Evolutionary conservation across 345 rosid species (phyloP).

Genomic region (Pistacia integerrima): DNA sequence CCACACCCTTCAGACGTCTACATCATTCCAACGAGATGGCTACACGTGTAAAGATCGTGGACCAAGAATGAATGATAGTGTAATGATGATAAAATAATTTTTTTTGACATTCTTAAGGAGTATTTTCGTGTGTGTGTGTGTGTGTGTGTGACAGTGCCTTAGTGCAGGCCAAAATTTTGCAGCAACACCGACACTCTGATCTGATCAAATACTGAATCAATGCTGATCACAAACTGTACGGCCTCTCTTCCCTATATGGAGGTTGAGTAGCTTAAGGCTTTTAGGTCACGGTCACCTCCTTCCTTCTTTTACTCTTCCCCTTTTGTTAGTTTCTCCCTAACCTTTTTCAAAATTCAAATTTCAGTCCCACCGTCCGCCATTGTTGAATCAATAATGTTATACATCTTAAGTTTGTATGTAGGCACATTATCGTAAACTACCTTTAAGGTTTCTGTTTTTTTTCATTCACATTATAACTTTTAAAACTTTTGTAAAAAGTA

Average conservation of each 20-base stretch:
- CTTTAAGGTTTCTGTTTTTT: no score
- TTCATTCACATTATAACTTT: no score
- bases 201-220: not conserved
- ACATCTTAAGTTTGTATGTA: no score
- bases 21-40: conserved; percentile 13
- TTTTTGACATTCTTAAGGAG: conserved; percentile 37
- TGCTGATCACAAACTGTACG: conserved; percentile 14
- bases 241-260: conserved; percentile 18
- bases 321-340: no score
- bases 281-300: conserved; percentile 11
- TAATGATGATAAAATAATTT: conserved; percentile 58
- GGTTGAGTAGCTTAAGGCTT: conserved; percentile 28
- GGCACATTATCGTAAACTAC: no score
- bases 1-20: conserved; percentile 15
- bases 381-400: no score
- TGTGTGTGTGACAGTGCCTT: conserved; percentile 12
- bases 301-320: conserved; percentile 1
- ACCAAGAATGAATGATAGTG: conserved; percentile 41
- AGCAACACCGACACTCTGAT: conserved; percentile 9
- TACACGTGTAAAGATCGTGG: conserved; percentile 36
- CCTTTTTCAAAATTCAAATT: no score
- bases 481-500: no score
- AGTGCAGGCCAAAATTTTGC: not conserved
- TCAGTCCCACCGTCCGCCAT: no score
- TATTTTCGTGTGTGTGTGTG: conserved; percentile 19